Evolutionary conservation across 2,329 filamentous ascomycete genomes (phyloP).

Genomic region (Dothistroma pini): DNA sequence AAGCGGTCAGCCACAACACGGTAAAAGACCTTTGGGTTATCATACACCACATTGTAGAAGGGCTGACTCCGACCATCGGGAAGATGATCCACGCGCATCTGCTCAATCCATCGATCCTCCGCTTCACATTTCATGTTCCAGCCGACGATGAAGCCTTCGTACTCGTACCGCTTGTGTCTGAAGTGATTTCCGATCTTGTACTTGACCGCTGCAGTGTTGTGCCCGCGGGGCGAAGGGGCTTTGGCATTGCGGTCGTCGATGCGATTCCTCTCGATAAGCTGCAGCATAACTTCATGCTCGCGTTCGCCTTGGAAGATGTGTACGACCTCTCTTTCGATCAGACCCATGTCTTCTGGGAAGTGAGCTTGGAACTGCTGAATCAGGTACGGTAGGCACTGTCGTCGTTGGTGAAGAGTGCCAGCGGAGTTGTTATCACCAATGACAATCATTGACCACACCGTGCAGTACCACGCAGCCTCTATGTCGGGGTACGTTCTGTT

Average conservation of each 20-base stretch:
- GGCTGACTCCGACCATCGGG: conserved; percentile 61
- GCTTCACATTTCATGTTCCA: conserved; percentile 66
- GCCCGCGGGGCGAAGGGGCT: conserved; percentile 28
- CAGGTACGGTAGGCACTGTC: conserved; percentile 62
- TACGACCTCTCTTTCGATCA: conserved; percentile 65
- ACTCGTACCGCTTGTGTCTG: conserved; percentile 73
- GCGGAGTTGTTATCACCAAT: conserved; percentile 33
- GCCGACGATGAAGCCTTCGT: conserved; percentile 79
- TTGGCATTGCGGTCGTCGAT: conserved; percentile 55
- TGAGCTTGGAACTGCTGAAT: conserved; percentile 61
- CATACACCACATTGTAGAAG: conserved; percentile 86
- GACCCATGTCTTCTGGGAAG: conserved; percentile 67
- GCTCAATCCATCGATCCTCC: conserved; percentile 60
- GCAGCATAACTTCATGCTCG: conserved; percentile 53
- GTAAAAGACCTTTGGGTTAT: conserved; percentile 64
- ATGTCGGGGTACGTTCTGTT: conserved; percentile 46
- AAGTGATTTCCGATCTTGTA: conserved; percentile 82
- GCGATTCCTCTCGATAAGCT: conserved; percentile 55
- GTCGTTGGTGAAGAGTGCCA: conserved; percentile 37
- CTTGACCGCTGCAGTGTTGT: conserved; percentile 38
- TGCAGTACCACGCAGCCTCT: conserved; percentile 64
- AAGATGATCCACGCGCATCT: conserved; percentile 60
- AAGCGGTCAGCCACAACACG: conserved; percentile 63
- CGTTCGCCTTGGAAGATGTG: conserved; percentile 55
- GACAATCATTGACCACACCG: conserved; percentile 64